Evolutionary conservation across 805 yeast genomes (phyloP), one percentile per base, ranked within the genome.

Genomic region (Debaryomyces tyrocola): DNA sequence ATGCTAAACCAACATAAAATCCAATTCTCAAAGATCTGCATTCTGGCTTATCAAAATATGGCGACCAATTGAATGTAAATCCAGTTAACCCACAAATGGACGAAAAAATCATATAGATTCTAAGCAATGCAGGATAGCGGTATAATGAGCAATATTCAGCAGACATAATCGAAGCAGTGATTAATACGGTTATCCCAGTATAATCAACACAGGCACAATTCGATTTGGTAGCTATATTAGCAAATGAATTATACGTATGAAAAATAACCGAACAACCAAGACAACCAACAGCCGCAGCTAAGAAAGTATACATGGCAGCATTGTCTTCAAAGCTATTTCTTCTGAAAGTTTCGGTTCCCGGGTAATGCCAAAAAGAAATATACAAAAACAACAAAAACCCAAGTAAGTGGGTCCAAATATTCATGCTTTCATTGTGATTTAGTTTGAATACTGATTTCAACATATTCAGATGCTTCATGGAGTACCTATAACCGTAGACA

Each of bases 201-300:
- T 92, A 92, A 69, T 92, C 99, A 37, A 91, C 82, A 64, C 99
- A 94, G 0, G 97, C 97, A 67, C 87, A 89, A 44, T 82, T 79
- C 53, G 83, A 76, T 62, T 96, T 78, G 51, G 82, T 63, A 17
- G 71, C 58, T 38, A 86, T 64, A 42, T 77, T 77, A 14, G 92
- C 81, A 52, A 90, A 87, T 50, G 90, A 84, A 48, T 86, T 81
- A 66, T 90, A 91, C 3, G 97, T 87, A 66, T 92, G 99, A 97
- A 97, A 92, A 36, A 85, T 68, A 2, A 84, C 82, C 0, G 97
- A 90, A 37, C 92, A 85, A 6, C 81, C 48, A 47, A 92, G 71
- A 63, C 98, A 94, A 53, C 83, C 80, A 51, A 87, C 60, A 12
- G 94, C 85, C 2, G 96, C 90, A 7, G 74, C 51, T 38, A 92